phyloP scores from a whole-genome alignment of 306 rosid species.

The Malus orientalis region DNA sequence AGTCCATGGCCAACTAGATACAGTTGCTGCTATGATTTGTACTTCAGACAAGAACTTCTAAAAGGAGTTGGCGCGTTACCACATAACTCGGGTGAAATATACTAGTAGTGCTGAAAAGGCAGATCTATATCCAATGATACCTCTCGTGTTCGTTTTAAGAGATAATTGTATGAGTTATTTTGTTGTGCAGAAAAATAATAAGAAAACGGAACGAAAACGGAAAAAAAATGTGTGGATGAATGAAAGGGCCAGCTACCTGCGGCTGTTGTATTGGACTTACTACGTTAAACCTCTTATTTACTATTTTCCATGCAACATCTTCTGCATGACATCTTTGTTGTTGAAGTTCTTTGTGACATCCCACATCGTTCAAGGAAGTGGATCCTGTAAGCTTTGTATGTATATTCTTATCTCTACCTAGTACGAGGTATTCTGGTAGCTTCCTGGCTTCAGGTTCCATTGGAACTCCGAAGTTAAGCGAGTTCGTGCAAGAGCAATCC shows the following conservation, averaged over 20 bases:
- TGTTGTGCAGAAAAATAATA: neutral
- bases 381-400: too few relatives aligned
- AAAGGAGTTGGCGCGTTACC: neutral
- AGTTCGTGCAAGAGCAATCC: too few relatives aligned
- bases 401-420: too few relatives aligned
- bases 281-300: neutral
- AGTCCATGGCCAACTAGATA: conserved; percentile 19
- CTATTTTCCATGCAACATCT: neutral
- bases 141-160: neutral
- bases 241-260: neutral
- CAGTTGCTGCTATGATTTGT: neutral
- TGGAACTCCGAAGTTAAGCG: too few relatives aligned
- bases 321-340: neutral
- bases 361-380: too few relatives aligned
- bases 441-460: too few relatives aligned
- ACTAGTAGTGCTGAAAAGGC: neutral
- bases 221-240: neutral
- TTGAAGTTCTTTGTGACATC: neutral
- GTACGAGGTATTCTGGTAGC: too few relatives aligned
- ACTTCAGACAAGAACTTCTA: neutral
- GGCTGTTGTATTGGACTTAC: neutral
- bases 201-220: too few relatives aligned
- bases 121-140: neutral
- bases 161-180: neutral
- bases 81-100: neutral